These are phyloP conservation scores for Clohesyomyces aquaticus DNA, from an alignment of 495 filamentous ascomycete species.

Conservation along the genomic window DNA sequence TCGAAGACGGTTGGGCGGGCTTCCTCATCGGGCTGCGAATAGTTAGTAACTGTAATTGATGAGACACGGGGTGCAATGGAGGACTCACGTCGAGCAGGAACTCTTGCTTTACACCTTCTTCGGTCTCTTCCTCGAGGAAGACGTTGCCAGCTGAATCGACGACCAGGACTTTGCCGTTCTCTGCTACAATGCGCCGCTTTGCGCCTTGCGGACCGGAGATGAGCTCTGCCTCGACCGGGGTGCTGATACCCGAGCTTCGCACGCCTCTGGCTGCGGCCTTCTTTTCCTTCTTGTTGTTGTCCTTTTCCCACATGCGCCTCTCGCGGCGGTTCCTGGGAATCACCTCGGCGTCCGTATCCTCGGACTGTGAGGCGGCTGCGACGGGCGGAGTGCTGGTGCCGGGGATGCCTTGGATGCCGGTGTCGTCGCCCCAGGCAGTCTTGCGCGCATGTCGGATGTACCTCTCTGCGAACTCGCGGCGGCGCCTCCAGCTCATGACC, in stretches of 20 bases:
- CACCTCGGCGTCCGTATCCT: slow-evolving; percentile 44
- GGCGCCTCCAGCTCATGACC: slow-evolving; percentile 81
- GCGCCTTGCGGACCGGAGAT: slow-evolving; percentile 60
- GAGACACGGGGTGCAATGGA: not conserved
- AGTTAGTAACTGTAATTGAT: slow-evolving; percentile 8
- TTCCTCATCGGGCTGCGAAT: slow-evolving; percentile 48
- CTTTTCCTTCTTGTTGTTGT: slow-evolving; percentile 58
- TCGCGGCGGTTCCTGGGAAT: slow-evolving; percentile 79
- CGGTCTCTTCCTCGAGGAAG: slow-evolving; percentile 84
- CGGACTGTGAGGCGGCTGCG: slow-evolving; percentile 46
- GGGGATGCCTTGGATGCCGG: slow-evolving; percentile 66
- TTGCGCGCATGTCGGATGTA: slow-evolving; percentile 89
- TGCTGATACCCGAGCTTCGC: slow-evolving; percentile 49
- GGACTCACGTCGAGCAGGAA: slow-evolving; percentile 77
- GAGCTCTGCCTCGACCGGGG: slow-evolving; percentile 46
- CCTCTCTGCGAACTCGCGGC: slow-evolving; percentile 84
- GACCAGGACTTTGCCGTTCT: slow-evolving; percentile 93
- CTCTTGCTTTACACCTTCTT: slow-evolving; percentile 80
- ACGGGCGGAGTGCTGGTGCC: slow-evolving; percentile 55
- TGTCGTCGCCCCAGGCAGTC: slow-evolving; percentile 85
- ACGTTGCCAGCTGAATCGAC: slow-evolving; percentile 92
- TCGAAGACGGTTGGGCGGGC: slow-evolving; percentile 46
- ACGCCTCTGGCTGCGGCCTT: slow-evolving; percentile 50
- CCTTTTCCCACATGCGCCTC: slow-evolving; percentile 82
- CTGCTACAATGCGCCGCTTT: slow-evolving; percentile 81